Base-by-base conservation (phyloP, 164 flowering plant genomes). In the Umbilicus rupestris region DNA sequence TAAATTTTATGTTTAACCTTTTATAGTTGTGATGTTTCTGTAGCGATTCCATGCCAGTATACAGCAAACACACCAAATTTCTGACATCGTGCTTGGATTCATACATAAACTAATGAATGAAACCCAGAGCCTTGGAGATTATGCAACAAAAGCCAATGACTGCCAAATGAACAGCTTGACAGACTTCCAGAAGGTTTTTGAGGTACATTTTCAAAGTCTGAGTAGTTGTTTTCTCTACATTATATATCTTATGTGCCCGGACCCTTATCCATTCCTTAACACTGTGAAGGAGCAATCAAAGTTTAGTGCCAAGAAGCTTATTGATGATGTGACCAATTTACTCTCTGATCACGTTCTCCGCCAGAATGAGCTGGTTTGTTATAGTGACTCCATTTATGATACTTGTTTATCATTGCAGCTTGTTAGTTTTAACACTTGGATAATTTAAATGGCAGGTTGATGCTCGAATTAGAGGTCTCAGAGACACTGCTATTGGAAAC, bases 291-390 rank as follows among this genome's bases (percentile, higher is more conserved):
- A 92, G 72, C 91, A 89, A 62, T 83, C 95, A 64, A 80, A 74
- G 73, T 74, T 82, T 39, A 96, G 85, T 60, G 84, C 85, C 20
- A 93, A 85, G 71, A 88, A 85, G 73, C 96, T 94, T 68, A 79
- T 89, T 70, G 87, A 86, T 69, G 94, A 85, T 65, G 68, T 94
- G 79, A 80, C 89, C 20, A 73, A 63, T 66, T 72, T 94, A 31
- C 87, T 89, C 16, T 78, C 87, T 16, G 71, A 47, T 52, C 92
- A 87, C 71, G 70, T 87, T 24, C 77, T 69, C 65, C 84, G 89
- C 19, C 97, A 94, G 68, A 79, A 88, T 57, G 92, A 94, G 66
- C 69, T 91, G 92, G 98, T 94, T 39, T 68, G 85, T 62, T 60
- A 50, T 26, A 3, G 22, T n/a, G 44, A 12, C 41, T 63, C 24